Base-by-base conservation (phyloP, 805 yeast species). In the Metschnikowia chrysomelidarum region DNA sequence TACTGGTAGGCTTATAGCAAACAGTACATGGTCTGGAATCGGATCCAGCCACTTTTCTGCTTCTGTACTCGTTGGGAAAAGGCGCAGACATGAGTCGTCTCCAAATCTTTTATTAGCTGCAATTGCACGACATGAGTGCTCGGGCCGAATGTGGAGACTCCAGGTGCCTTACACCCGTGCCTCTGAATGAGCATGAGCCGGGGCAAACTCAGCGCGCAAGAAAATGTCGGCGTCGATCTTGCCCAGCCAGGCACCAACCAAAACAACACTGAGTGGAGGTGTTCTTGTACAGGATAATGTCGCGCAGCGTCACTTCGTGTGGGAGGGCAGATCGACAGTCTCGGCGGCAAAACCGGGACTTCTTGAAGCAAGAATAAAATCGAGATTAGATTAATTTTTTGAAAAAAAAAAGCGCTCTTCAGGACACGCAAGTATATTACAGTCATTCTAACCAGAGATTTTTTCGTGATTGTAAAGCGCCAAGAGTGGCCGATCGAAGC, bases 1-100 rank as follows among this genome's bases (percentile, higher is more conserved):
- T 47, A 5, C 56, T 31, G 0, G 77, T 56, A 1, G 77, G 70
- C 43, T 73, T 75, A 53, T 58, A 75, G 57, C 83, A 77, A 10
- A 76, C 53, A 14, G 41, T 43, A 49, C 83, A 77, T 2, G 81
- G 52, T 43, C 62, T 70, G 17, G 68, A 35, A 36, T 68, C 72
- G 3, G 49, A 36, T 1, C 54, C 60, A 1, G 75, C 66, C 9
- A 71, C 81, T 34, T 56, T 57, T 30, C 73, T 59, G 20, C 62
- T 44, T 9, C 46, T 54, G 49, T 77, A 76, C 4, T 57, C 54
- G 51, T 76, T 75, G 25, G 50, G 50, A 28, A 47, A 47, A 4
- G 43, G 34, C 17, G 31, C 28, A 5, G 46, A 30, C 45, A 41
- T 44, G 19, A 4, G n/a, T 10, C 19, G 25, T 27, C 14, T 18